Evolutionary conservation across 306 rosid genomes (phyloP).

Genomic region (Prinsepia uniflora): DNA sequence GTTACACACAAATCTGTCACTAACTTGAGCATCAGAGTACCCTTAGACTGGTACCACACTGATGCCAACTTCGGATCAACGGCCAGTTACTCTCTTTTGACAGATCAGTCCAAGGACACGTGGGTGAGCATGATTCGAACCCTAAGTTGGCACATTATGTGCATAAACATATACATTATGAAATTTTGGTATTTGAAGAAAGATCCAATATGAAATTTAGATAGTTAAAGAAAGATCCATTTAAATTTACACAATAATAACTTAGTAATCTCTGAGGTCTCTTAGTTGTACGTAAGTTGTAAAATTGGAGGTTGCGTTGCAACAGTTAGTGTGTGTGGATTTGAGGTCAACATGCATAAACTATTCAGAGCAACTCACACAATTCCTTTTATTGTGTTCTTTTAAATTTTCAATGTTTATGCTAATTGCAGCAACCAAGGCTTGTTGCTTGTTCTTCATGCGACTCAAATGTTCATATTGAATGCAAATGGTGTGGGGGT

Average conservation of each 20-base stretch:
- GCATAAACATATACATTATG: too few species aligned
- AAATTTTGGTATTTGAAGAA: too few species aligned
- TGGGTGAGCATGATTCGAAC: too few species aligned
- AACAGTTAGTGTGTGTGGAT: neutral
- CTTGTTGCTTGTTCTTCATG: slow-evolving; percentile 83
- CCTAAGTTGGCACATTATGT: too few species aligned
- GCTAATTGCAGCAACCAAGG: slow-evolving; percentile 73
- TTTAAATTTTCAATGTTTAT: slow-evolving; percentile 19
- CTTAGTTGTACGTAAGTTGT: neutral
- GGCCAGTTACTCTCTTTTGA: too few species aligned
- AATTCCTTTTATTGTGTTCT: neutral
- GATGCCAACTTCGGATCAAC: too few species aligned
- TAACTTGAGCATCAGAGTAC: too few species aligned
- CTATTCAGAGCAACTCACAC: neutral
- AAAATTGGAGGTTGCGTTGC: neutral
- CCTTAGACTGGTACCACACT: too few species aligned
- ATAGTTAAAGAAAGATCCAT: too few species aligned
- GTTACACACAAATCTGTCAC: too few species aligned
- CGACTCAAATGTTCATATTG: slow-evolving; percentile 71
- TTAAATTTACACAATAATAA: neutral
- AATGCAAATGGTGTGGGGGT: slow-evolving; percentile 91
- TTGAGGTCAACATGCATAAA: neutral
- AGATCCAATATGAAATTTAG: neutral
- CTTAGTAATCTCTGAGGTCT: neutral
- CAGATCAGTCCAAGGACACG: too few species aligned